These are phyloP conservation scores for Pyrenochaeta sp. DNA, from an alignment of 2,329 filamentous ascomycete genomes.

Conservation along the genomic window DNA sequence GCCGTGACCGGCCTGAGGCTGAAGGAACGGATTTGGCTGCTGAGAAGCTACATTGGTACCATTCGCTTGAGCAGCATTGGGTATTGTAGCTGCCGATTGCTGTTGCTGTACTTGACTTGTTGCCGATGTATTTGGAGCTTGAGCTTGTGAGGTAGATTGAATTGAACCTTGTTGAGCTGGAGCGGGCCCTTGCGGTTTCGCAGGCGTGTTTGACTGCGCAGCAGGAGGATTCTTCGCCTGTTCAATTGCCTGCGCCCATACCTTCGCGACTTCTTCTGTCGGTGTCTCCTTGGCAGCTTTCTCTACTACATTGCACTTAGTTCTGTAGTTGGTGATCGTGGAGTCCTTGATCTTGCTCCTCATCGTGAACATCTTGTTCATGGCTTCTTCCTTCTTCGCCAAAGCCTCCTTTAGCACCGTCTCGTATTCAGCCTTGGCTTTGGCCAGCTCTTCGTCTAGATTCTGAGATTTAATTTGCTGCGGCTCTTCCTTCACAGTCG, in stretches of 20 bases:
- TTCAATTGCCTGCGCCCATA: conserved; percentile 84
- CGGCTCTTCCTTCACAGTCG: conserved; percentile 21
- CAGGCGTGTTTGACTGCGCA: conserved; percentile 27
- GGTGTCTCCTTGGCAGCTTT: conserved; percentile 87
- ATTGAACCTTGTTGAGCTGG: conserved; percentile 13
- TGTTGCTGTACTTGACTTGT: conserved; percentile 19
- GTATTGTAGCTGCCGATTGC: conserved; percentile 4
- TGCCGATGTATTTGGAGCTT: conserved; percentile 9
- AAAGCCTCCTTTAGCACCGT: conserved; percentile 48
- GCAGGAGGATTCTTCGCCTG: conserved; percentile 70
- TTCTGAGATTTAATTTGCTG: conserved; percentile 18
- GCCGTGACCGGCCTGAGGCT: conserved; percentile 20
- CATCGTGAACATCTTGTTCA: conserved; percentile 66
- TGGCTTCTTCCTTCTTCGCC: conserved; percentile 57
- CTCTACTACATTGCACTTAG: conserved; percentile 80
- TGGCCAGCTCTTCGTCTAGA: conserved; percentile 25
- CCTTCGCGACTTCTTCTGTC: conserved; percentile 81
- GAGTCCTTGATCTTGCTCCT: conserved; percentile 78
- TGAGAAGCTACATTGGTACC: conserved; percentile 11
- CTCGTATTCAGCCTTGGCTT: conserved; percentile 47
- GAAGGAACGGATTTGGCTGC: conserved; percentile 25
- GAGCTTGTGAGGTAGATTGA: conserved; percentile 12
- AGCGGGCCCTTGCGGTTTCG: conserved; percentile 10
- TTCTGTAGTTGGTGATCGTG: conserved; percentile 66
- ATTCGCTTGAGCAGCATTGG: conserved; percentile 21